Evolutionary conservation across 768 basidiomycete species (phyloP).

Genomic region (Rossbeevera mucosa): DNA sequence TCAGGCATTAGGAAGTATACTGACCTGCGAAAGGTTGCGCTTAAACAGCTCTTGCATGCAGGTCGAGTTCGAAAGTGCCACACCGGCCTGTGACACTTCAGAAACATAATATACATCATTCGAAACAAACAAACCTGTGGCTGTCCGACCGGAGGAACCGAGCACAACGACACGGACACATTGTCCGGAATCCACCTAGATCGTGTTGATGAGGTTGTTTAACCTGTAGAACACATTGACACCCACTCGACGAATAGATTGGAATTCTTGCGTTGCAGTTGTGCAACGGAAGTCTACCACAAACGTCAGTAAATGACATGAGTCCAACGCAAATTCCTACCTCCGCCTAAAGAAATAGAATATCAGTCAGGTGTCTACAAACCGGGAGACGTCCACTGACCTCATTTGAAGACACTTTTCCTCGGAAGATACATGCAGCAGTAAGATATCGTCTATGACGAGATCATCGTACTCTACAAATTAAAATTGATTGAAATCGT

Average conservation of each 20-base stretch:
- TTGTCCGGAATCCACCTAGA: conserved; percentile 87
- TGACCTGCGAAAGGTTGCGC: conserved; percentile 59
- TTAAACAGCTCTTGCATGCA: conserved; percentile 84
- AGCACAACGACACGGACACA: conserved; percentile 77
- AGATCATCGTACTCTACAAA: background rate
- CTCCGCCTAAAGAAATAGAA: conserved; percentile 40
- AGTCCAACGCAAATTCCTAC: conserved; percentile 34
- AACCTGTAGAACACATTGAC: background rate
- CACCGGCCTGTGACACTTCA: conserved; percentile 47
- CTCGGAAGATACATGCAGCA: conserved; percentile 84
- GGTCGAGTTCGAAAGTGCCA: conserved; percentile 73
- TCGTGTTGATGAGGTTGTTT: conserved; percentile 1
- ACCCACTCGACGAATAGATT: conserved; percentile 74
- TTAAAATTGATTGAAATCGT: conserved; percentile 1
- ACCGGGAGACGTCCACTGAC: conserved; percentile 39
- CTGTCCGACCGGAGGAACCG: conserved; percentile 80
- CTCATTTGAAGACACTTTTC: conserved; percentile 74
- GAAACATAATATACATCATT: conserved; percentile 1
- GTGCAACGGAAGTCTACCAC: conserved; percentile 58
- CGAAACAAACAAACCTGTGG: conserved; percentile 44
- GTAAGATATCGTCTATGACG: conserved; percentile 72
- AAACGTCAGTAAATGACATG: conserved; percentile 5
- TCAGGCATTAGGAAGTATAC: conserved; percentile 9
- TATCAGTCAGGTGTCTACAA: background rate
- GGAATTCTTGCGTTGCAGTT: conserved; percentile 74